phyloP scores from a whole-genome alignment of 192 early-diverging fungal genomes.

The Borealophlyctis nickersoniae region DNA sequence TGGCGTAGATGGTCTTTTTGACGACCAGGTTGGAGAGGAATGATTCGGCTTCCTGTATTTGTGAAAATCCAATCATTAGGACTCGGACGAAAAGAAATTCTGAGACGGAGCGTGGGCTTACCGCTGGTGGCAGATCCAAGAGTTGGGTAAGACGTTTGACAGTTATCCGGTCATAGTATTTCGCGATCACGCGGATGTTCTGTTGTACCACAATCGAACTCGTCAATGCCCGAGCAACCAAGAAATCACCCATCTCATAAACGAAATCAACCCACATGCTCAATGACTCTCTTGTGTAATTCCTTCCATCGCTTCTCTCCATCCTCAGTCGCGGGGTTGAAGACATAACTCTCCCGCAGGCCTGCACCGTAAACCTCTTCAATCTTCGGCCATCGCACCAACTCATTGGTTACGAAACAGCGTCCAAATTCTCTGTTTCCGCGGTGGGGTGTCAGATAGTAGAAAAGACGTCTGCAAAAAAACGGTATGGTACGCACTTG shows the following conservation, averaged over 20 bases:
- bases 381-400: slow-evolving; percentile 94
- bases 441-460: too few relatives aligned
- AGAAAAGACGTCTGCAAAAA: too few relatives aligned
- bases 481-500: slow-evolving; percentile 52
- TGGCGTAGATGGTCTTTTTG: slow-evolving; percentile 91
- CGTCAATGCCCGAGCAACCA: background rate
- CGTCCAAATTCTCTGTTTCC: slow-evolving; percentile 71
- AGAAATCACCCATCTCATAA: background rate
- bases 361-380: slow-evolving; percentile 82
- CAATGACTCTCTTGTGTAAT: slow-evolving; percentile 91
- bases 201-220: slow-evolving; percentile 4
- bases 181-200: slow-evolving; percentile 95
- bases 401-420: slow-evolving; percentile 86
- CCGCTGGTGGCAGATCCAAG: slow-evolving; percentile 75
- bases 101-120: slow-evolving; percentile 30
- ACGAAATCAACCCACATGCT: slow-evolving; percentile 68
- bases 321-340: slow-evolving; percentile 67
- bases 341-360: slow-evolving; percentile 72
- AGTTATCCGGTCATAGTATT: slow-evolving; percentile 90
- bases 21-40: slow-evolving; percentile 93
- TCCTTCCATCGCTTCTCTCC: slow-evolving; percentile 76
- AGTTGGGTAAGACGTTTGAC: slow-evolving; percentile 84
- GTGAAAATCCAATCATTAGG: too few relatives aligned
- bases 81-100: too few relatives aligned
- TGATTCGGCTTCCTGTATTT: slow-evolving; percentile 76